Base-by-base conservation (phyloP, 371 early-diverging fungal genomes). In the Mortierella polycephala region DNA sequence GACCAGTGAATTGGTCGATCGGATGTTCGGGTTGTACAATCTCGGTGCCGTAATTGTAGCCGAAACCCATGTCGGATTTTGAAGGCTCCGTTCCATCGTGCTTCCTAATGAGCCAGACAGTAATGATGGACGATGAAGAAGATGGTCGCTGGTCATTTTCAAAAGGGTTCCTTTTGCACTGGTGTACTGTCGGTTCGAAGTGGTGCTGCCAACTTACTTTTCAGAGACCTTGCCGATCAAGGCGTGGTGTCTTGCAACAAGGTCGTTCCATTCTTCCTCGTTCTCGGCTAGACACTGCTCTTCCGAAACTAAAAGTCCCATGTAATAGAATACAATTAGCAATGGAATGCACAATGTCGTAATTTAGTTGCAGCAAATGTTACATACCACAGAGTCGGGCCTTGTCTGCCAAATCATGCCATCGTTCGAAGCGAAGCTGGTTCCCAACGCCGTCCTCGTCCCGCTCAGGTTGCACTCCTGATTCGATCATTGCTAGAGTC, bases 381-480 rank as follows among this genome's bases (percentile, higher is more conserved):
- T 50, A n/a, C 13, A 50, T 85, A 87, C 89, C 77, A 52, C 81
- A 62, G 14, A 89, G 65, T 12, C 89, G 82, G n/a, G 82, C 82
- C 16, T 85, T 85, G 62, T 89, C 89, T 7, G 84, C 84, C 5
- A 89, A 66, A 61, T 89, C 89, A 47, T 84, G 84, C 69, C 87
- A 89, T 55, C 89, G 75, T 51, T 87, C 87, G 71, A 87, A 89
- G 8, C 72, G 71, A 40, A 77, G 45, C 83, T 88, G 40, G 84
- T 77, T 70, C 77, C 89, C 60, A 74, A 85, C 41, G 61, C 72
- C 73, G 77, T 81, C 62, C 75, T 86, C 57, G 12, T 89, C 86
- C 45, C 84, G 79, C 21, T 74, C 75, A 0, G 71, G 42, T 37
- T 74, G 46, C 20, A 77, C 61, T 53, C 77, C 72, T 13, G 77